Percentiles rank a stretch among this genome's conserved stretches.
phyloP scores from a whole-genome alignment of 2,329 filamentous ascomycete genomes.

The Aspergillus texensis region DNA sequence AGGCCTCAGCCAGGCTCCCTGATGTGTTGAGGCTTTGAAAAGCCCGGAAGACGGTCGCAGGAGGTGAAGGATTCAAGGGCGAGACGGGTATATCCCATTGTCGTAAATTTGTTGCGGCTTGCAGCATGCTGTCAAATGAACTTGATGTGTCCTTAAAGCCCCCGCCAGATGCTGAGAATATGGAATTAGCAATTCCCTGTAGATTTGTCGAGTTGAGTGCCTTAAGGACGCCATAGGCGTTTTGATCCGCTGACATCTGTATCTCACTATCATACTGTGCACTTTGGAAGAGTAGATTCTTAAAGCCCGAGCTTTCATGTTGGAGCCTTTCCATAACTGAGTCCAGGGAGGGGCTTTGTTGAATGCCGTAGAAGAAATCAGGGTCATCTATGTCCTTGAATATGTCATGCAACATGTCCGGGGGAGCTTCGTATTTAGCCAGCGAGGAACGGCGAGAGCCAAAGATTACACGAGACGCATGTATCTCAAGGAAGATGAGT shows the following conservation, averaged over 20 bases:
- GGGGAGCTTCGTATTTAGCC: conserved; percentile 57
- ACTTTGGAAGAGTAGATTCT: conserved; percentile 86
- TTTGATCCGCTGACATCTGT: conserved; percentile 58
- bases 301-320: conserved; percentile 84
- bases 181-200: conserved; percentile 79
- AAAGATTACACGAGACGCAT: conserved; percentile 58
- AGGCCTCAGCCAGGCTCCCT: conserved; percentile 57
- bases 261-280: conserved; percentile 89
- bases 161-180: conserved; percentile 67
- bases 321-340: conserved; percentile 82
- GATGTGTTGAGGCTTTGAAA: conserved; percentile 78
- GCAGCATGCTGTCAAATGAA: conserved; percentile 72
- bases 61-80: conserved; percentile 60
- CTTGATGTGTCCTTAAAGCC: conserved; percentile 51
- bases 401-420: conserved; percentile 74
- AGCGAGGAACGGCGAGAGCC: conserved; percentile 69
- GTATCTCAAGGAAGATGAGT: conserved; percentile 78
- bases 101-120: conserved; percentile 78
- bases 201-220: conserved; percentile 81
- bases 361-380: conserved; percentile 91
- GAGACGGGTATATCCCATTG: conserved; percentile 90
- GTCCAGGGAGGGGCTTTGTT: conserved; percentile 73
- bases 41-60: conserved; percentile 74
- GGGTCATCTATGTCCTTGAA: conserved; percentile 94
- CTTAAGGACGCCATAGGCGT: conserved; percentile 71